A percentile compares a stretch with the other conserved stretches of the same genome.
These are phyloP conservation scores for Salvia splendens DNA, from an alignment of 257 asterid genomes.

Conservation along the genomic window DNA sequence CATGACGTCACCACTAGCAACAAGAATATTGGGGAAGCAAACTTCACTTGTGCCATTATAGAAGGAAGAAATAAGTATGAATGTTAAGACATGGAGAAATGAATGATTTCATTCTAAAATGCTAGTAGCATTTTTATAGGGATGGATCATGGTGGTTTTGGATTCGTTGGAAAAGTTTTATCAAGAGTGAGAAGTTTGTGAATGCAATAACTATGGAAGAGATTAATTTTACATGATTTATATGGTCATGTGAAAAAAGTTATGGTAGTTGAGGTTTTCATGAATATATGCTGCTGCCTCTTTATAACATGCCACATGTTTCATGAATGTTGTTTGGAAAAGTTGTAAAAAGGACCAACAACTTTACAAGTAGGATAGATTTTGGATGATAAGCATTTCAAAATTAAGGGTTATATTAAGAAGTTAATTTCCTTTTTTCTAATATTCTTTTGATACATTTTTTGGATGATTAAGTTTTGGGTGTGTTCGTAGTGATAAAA, in stretches of 20 bases:
- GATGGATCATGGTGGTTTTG: neutral
- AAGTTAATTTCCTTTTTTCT: neutral
- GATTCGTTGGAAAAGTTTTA: slow-evolving; percentile 30
- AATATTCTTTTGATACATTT: neutral
- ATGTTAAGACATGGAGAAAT: slow-evolving; percentile 10
- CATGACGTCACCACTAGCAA: slow-evolving; percentile 23
- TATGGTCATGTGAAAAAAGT: slow-evolving; percentile 42
- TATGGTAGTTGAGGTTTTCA: slow-evolving; percentile 37
- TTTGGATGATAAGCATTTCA: neutral
- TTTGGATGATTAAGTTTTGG: neutral
- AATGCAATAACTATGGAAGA: slow-evolving; percentile 40
- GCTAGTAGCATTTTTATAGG: slow-evolving; percentile 29
- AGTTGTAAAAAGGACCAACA: neutral
- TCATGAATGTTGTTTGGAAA: slow-evolving; percentile 25
- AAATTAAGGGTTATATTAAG: neutral
- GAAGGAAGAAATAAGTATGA: neutral
- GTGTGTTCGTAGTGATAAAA: too few relatives aligned
- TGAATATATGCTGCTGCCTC: slow-evolving; percentile 27
- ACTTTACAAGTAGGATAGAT: slow-evolving; percentile 8
- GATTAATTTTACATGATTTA: slow-evolving; percentile 20
- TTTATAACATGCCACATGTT: slow-evolving; percentile 12
- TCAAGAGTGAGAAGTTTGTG: slow-evolving; percentile 52
- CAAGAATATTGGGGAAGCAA: neutral
- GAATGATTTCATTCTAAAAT: slow-evolving; percentile 14
- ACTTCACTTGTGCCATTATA: slow-evolving; percentile 21